These are phyloP conservation scores for Stephanodiscus minutulus DNA, from an alignment of 108 stramenopile species.

Conservation along the genomic window DNA sequence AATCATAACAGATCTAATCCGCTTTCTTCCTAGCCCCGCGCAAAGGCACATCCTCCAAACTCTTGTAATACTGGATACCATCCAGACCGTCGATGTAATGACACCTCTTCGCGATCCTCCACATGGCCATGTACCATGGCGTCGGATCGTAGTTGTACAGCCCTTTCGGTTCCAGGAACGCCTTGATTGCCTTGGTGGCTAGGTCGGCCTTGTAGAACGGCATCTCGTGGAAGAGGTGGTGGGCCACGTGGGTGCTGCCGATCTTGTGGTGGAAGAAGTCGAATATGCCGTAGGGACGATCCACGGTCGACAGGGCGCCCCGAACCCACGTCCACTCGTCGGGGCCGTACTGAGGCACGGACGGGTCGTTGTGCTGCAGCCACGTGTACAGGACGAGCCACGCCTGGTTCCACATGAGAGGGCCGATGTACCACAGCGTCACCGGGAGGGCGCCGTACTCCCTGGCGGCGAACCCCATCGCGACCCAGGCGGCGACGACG, in stretches of 20 bases:
- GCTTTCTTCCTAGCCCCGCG: conserved; percentile 56
- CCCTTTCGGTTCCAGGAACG: conserved; percentile 81
- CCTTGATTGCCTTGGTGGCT: conserved; percentile 92
- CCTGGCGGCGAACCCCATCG: conserved; percentile 32
- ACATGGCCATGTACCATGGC: conserved; percentile 85
- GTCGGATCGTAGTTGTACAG: conserved; percentile 96
- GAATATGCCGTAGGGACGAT: conserved; percentile 95
- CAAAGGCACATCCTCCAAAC: conserved; percentile 79
- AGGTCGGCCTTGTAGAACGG: conserved; percentile 97
- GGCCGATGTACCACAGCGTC: conserved; percentile 88
- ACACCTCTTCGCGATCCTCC: conserved; percentile 84
- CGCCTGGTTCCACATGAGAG: conserved; percentile 93
- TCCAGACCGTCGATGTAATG: conserved; percentile 85
- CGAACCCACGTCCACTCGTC: conserved; percentile 98
- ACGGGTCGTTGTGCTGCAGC: conserved; percentile 99
- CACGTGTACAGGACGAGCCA: conserved; percentile 99
- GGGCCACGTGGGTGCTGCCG: conserved; percentile 96
- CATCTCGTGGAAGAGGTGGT: conserved; percentile 99
- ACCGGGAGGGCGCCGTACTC: conserved; percentile 83
- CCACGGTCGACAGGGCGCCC: conserved; percentile 97
- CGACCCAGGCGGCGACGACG: conserved; percentile 65
- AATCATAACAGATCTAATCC: conserved; percentile 16
- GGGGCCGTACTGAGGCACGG: conserved; percentile 96
- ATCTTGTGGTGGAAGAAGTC: conserved; percentile 97
- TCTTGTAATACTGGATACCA: conserved; percentile 91